Evolutionary conservation across 2,329 filamentous ascomycete species (phyloP).

Genomic region (Ascochyta koolunga): DNA sequence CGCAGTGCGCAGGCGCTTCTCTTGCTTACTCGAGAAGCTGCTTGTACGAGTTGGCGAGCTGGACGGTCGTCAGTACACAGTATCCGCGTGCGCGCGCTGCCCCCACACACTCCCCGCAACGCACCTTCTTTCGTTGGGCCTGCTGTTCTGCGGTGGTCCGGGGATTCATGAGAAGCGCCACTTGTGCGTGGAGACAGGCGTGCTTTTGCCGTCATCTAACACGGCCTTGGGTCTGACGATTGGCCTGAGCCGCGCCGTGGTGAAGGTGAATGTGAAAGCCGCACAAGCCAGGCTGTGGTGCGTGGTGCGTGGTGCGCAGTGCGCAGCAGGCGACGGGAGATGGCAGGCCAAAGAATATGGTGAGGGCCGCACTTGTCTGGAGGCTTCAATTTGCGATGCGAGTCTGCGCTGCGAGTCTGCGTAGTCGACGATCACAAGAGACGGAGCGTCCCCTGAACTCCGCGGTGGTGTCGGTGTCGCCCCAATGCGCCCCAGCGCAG

Average conservation of each 20-base stretch:
- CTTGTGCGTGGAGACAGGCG: slow-evolving; percentile 35
- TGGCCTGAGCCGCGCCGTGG: slow-evolving; percentile 34
- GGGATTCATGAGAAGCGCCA: slow-evolving; percentile 52
- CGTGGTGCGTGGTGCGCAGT: neutral
- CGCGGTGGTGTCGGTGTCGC: neutral
- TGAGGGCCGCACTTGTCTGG: neutral
- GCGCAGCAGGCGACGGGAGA: neutral
- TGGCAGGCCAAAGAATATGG: slow-evolving; percentile 3
- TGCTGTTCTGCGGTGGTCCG: slow-evolving; percentile 63
- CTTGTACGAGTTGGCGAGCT: slow-evolving; percentile 97
- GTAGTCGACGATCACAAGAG: slow-evolving; percentile 3
- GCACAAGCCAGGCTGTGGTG: slow-evolving; percentile 35
- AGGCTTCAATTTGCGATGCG: neutral
- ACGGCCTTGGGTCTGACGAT: slow-evolving; percentile 15
- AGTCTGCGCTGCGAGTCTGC: neutral
- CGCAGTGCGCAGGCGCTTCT: neutral
- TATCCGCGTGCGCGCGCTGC: neutral
- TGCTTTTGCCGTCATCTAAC: slow-evolving; percentile 44
- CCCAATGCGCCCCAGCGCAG: slow-evolving; percentile 19
- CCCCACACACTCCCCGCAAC: slow-evolving; percentile 4
- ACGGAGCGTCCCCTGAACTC: slow-evolving; percentile 10
- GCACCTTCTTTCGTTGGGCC: slow-evolving; percentile 65
- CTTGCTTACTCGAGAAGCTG: slow-evolving; percentile 84
- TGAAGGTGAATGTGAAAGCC: slow-evolving; percentile 10
- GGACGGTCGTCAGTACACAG: slow-evolving; percentile 18